Evolutionary conservation across 306 rosid species (phyloP), one percentile per base, ranked within the genome.

Genomic region (Prunus campanulata): DNA sequence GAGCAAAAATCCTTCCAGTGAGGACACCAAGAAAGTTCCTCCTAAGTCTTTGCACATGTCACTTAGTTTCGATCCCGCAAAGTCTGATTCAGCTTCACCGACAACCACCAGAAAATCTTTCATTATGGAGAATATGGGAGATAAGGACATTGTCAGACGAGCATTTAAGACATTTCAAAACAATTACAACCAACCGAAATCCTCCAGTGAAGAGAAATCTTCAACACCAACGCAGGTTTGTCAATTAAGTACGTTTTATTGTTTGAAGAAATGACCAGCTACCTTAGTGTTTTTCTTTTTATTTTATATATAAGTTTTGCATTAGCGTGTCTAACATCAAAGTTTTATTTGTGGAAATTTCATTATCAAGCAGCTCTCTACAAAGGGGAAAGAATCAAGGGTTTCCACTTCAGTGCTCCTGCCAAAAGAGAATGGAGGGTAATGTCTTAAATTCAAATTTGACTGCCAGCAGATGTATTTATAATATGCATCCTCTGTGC

Each of bases 101-200:
- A 70, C 77, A 24, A 71, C 87, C 15, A 47, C 84, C 86, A 83
- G 96, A 80, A 92, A 85, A 76, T 88, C 97, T 71, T 79, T 80
- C 62, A 85, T 95, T 44, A 92, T 95, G 97, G 97, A 95, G 89
- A 86, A 76, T 65, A 95, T 92, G 98, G 97, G 93, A 69, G 97
- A 95, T 75, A 92, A 92, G 86, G 98, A 92, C 78, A 92, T 92
- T 63, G 96, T 95, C 68, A 92, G 85, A 81, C 88, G 98, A 75
- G 98, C 92, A 80, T 95, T 95, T 61, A 95, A 88, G 87, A 81
- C 97, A 20, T 95, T 95, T 87, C 96, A 92, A 74, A 92, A 89
- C 81, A 90, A 73, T 78, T 87, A 80, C 76, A 79, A 81, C 87
- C 92, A 86, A 82, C 62, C 82, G 64, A 88, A 83, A 73, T 25